These are phyloP conservation scores for Nepenthes gracilis DNA, from an alignment of 148 eudicot genomes.

Conservation along the genomic window DNA sequence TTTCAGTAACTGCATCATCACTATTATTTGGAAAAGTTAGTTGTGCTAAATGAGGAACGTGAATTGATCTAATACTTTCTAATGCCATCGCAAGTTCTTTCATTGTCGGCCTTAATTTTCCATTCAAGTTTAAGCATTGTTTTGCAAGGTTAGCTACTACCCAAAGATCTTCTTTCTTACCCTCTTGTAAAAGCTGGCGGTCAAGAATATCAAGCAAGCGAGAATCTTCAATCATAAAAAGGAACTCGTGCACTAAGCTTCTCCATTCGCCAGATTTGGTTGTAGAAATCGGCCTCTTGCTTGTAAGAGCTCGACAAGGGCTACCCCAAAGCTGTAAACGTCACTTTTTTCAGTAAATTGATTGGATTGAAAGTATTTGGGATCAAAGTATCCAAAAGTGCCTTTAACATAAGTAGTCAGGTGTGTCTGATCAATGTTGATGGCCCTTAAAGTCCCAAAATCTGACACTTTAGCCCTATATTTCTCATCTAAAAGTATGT, in stretches of 20 bases:
- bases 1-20: too few relatives aligned
- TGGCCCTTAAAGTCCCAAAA: slow-evolving; percentile 4
- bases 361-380: slow-evolving; percentile 3
- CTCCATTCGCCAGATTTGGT: not conserved
- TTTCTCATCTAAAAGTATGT: slow-evolving; percentile 5
- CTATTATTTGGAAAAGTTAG: too few relatives aligned
- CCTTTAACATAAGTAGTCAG: slow-evolving; percentile 3
- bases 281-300: slow-evolving; percentile 1
- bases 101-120: slow-evolving; percentile 11
- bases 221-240: slow-evolving; percentile 2
- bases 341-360: slow-evolving; percentile 5
- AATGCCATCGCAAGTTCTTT: slow-evolving; percentile 3
- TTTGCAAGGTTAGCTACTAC: slow-evolving; percentile 6
- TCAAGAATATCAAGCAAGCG: slow-evolving; percentile 5
- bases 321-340: slow-evolving; percentile 7
- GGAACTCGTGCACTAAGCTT: not conserved
- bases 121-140: slow-evolving; percentile 6
- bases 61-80: not conserved
- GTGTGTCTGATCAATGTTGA: slow-evolving; percentile 3
- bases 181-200: not conserved
- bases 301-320: slow-evolving; percentile 1
- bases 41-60: not conserved
- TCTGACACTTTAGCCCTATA: slow-evolving; percentile 3
- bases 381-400: slow-evolving; percentile 4
- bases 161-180: slow-evolving; percentile 1